Base-by-base conservation (phyloP, 371 early-diverging fungal genomes). In the Cokeromyces recurvatus region DNA sequence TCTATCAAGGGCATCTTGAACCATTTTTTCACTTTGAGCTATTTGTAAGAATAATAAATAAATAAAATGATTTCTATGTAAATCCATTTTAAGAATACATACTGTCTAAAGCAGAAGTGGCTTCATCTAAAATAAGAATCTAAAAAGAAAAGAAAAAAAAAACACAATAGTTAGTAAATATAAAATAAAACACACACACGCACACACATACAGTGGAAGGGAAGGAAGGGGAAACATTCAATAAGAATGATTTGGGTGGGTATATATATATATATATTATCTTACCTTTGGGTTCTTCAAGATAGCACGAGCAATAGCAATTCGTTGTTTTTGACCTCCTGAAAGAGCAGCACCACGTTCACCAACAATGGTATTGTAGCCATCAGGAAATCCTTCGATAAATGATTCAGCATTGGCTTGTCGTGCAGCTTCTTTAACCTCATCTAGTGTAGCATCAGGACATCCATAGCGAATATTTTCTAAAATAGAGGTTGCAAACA, bases 291-390 rank as follows among this genome's bases (percentile, higher is more conserved):
- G 88, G 43, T 85, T 58, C 36, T 82, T 78, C 35, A 87, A 51
- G 15, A 90, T 74, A 14, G 89, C 87, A 11, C 90, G 68, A 14
- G 87, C 86, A 34, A 91, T 78, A 19, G 83, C 82, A 55, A 91
- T 62, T 8, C 91, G 71, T 57, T 95, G 94, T 53, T 85, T 86
- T 64, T 95, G 93, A 14, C 95, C 95, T 29, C 94, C 95, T 31
- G 86, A 85, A n/a, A 96, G 65, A 24, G 79, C 70, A 10, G 79
- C 68, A 42, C 75, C 75, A 17, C 64, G 53, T 42, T 71, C 66
- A 16, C 61, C 64, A 6, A 90, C 83, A 7, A 80, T 58, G 0
- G 93, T 90, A 19, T 89, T 74, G 53, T 87, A 86, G 21, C 82
- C 84, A 9, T 75, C 63, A 2, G 89, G 86, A 53, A 91, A 84